These are phyloP conservation scores for Leavenworthia alabamica DNA, from an alignment of 345 rosid genomes.

Conservation along the genomic window DNA sequence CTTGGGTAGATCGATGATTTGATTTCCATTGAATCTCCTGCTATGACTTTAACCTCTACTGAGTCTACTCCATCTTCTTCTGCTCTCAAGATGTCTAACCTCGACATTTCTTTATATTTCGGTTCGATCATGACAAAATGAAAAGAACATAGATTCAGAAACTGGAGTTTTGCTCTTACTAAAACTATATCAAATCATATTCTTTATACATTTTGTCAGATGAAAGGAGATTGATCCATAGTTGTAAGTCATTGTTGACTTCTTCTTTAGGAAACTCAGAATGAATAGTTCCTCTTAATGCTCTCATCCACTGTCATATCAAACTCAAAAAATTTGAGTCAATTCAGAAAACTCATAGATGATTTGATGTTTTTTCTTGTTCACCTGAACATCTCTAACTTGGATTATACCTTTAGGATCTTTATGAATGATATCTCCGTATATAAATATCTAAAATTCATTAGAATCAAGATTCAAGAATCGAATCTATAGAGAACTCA, in stretches of 20 bases:
- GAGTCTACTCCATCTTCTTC: slow-evolving; percentile 64
- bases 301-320: slow-evolving; percentile 79
- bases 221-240: slow-evolving; percentile 92
- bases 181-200: neutral
- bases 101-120: too few relatives aligned
- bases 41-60: slow-evolving; percentile 64
- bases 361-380: neutral
- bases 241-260: slow-evolving; percentile 71
- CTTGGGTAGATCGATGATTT: slow-evolving; percentile 56
- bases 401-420: slow-evolving; percentile 65
- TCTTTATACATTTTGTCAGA: slow-evolving; percentile 64
- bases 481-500: neutral
- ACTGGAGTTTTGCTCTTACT: neutral
- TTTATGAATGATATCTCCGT: slow-evolving; percentile 85
- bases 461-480: neutral
- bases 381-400: slow-evolving; percentile 87
- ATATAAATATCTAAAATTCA: neutral
- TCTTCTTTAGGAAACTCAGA: slow-evolving; percentile 92
- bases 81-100: slow-evolving; percentile 48
- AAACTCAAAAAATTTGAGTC: neutral
- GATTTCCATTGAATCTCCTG: slow-evolving; percentile 91
- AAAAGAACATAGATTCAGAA: neutral
- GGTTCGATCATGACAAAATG: too few relatives aligned
- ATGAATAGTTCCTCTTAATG: slow-evolving; percentile 92
- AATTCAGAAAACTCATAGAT: too few relatives aligned